These are phyloP conservation scores for Hordeum marinum DNA, from an alignment of 176 grass and related monocot genomes.

Conservation along the genomic window DNA sequence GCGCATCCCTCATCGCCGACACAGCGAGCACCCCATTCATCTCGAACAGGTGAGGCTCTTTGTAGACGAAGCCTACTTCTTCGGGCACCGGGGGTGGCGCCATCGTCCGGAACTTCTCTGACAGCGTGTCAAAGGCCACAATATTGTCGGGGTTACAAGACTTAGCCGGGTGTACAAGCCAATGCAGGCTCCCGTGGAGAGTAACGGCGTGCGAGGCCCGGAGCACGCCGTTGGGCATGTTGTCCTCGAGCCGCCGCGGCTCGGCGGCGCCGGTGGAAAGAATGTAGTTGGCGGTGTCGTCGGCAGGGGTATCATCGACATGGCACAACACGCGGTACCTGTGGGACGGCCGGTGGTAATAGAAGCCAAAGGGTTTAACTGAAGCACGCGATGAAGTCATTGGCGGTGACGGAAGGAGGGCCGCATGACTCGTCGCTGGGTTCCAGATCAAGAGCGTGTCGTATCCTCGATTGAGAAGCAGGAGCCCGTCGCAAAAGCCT, in stretches of 20 bases:
- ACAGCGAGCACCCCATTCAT: not conserved
- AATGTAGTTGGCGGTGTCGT: not conserved
- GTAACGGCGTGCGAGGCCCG: not conserved
- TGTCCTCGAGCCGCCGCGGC: not conserved
- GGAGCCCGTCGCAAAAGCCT: not conserved
- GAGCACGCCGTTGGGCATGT: not conserved
- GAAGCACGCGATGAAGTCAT: not conserved
- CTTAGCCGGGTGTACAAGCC: not conserved
- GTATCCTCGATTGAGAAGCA: not conserved
- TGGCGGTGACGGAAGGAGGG: not conserved
- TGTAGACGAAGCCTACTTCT: not conserved
- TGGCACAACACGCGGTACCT: not conserved
- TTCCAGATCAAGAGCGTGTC: not conserved
- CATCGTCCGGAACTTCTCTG: not conserved
- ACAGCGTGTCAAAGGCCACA: not conserved
- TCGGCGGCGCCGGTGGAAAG: not conserved
- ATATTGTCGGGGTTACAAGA: not conserved
- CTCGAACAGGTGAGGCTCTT: not conserved
- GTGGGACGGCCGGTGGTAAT: not conserved
- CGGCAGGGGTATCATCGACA: not conserved
- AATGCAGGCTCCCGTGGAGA: not conserved
- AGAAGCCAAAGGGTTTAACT: not conserved
- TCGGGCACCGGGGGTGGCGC: not conserved
- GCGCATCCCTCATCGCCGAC: not conserved
- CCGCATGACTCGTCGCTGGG: not conserved